Base-by-base conservation (phyloP, 148 eudicot species). In the Rhododendron molle region DNA sequence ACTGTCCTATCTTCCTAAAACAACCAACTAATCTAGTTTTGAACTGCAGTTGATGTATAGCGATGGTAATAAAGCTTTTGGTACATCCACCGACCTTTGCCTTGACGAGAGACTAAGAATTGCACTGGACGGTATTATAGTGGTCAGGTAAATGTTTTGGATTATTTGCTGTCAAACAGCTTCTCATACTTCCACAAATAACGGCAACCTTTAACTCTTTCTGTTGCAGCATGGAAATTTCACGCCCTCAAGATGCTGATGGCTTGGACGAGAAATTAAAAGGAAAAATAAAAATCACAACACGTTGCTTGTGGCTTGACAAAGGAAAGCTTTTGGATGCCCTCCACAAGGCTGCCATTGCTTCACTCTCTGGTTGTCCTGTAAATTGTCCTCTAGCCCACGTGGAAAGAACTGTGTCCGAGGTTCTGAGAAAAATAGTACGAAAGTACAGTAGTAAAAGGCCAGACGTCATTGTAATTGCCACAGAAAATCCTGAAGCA, bases 11-110 rank as follows among this genome's bases (percentile, higher is more conserved):
- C 40, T 4, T 38, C 43, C 43, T 38, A 60, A 85, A 72, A 15
- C 28, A 71, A 34, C 81, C 84, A 79, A 86, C 84, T 44, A 60
- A 84, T 76, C 26, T 81, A 38, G 46, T 78, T 87, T 86, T 62
- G 83, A 81, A 62, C 82, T 88, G 83, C 95, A 97, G 99, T 88
- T 95, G 91, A 97, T 97, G 99, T 97, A 95, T 88, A 95, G 93
- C 82, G 99, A 97, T 85, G 99, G 99, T 73, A 98, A 97, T 88
- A 97, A 97, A 91, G 99, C 99, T 83, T 97, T 94, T 86, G 99
- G 99, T 81, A 97, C 98, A 16, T 91, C 98, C 79, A 86, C 95
- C 78, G 99, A 97, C 88, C 99, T 97, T 26, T 92, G 96, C 85
- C 52, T 97, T 76, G 95, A 95, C 80, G 99, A 97, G 90, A 95